Percentiles rank a stretch among this genome's conserved stretches.
Evolutionary conservation across 2,329 filamentous ascomycete species (phyloP).

Genomic region (Calonectria pseudoreteaudii): DNA sequence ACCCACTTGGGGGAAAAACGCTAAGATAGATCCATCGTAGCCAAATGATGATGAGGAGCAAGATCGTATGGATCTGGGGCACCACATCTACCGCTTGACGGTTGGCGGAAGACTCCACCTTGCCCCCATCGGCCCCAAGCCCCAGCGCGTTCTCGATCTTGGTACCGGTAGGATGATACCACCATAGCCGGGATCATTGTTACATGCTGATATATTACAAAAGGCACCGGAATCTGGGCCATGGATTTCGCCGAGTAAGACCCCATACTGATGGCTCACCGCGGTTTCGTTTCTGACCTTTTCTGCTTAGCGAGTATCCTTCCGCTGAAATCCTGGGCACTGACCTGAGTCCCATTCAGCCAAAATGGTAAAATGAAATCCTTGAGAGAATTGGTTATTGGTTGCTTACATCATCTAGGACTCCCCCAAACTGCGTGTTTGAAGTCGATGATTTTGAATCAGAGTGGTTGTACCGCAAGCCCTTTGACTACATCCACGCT

Average conservation of each 20-base stretch:
- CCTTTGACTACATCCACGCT: constrained; percentile 14
- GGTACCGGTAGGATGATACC: constrained; percentile 7
- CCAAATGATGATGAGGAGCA: constrained; percentile 25
- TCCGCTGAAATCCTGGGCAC: constrained; percentile 18
- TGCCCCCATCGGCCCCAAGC: constrained; percentile 1
- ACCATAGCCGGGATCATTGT: too few relatives aligned
- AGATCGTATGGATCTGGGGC: constrained; percentile 21
- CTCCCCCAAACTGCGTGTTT: constrained; percentile 15
- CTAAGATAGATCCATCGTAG: constrained; percentile 1
- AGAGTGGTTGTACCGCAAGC: background rate
- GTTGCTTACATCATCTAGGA: background rate
- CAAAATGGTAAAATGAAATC: constrained; percentile 6
- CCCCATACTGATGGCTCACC: too few relatives aligned
- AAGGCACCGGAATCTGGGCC: constrained; percentile 21
- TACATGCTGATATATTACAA: background rate
- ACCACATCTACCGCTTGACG: constrained; percentile 15
- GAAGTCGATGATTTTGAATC: constrained; percentile 20
- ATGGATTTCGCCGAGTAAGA: constrained; percentile 25
- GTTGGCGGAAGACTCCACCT: constrained; percentile 11
- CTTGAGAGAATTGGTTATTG: too few relatives aligned
- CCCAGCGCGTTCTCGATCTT: constrained; percentile 18
- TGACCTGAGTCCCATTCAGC: constrained; percentile 25
- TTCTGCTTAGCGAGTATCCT: constrained; percentile 1
- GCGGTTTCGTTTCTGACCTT: background rate
- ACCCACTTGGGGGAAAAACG: background rate